These are phyloP conservation scores for Eucalyptus cladocalyx DNA, from an alignment of 345 rosid genomes.

Conservation along the genomic window DNA sequence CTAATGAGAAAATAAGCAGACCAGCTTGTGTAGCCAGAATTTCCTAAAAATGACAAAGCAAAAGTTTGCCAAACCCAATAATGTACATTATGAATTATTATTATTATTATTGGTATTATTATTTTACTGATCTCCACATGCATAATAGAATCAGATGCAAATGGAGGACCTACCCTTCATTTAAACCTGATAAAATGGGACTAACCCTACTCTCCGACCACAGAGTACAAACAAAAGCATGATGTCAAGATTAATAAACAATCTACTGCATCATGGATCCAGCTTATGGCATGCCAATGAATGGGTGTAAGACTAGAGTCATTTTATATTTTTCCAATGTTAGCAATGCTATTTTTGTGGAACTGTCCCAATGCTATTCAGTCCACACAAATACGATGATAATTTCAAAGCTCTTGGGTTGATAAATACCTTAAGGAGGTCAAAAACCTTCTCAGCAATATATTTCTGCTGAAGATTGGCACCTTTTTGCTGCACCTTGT, in stretches of 20 bases:
- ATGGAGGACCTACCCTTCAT: neutral
- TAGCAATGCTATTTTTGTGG: neutral
- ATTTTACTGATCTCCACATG: neutral
- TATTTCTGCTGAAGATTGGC: constrained; percentile 42
- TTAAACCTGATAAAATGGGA: neutral
- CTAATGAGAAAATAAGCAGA: neutral
- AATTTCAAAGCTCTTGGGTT: neutral
- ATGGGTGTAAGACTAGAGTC: neutral
- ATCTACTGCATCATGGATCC: neutral
- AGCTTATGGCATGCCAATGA: neutral
- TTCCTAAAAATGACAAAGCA: neutral
- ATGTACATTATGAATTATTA: neutral
- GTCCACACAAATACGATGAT: neutral
- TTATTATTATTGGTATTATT: neutral
- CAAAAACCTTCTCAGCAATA: constrained; percentile 35
- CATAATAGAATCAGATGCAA: neutral
- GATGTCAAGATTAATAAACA: neutral
- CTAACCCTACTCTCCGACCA: neutral
- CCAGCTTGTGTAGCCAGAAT: neutral
- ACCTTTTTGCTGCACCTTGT: constrained; percentile 45
- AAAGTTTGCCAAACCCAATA: neutral
- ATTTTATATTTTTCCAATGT: neutral
- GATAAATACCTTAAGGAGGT: constrained; percentile 30
- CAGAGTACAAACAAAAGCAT: neutral
- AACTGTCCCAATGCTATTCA: neutral